Conservation (phyloP, 2,329 filamentous ascomycete species). For the Exophiala aquamarina region DNA sequence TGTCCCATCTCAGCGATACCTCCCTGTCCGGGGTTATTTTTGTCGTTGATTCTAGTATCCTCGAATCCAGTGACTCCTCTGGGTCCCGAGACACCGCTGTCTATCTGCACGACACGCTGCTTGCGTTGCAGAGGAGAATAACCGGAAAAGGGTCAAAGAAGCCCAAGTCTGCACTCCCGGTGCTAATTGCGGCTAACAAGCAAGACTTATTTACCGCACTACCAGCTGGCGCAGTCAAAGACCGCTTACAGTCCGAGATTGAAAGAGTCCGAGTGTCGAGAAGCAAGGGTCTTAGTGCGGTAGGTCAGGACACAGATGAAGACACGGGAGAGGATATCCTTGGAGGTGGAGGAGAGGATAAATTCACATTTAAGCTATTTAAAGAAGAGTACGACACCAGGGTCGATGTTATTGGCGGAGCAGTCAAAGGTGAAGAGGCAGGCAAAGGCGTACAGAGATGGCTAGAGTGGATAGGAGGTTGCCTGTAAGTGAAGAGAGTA, state of each 20-base stretch:
- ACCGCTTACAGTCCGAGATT: constrained; percentile 76
- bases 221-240: constrained; percentile 72
- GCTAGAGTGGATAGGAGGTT: constrained; percentile 86
- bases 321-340: constrained; percentile 77
- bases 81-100: constrained; percentile 69
- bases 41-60: constrained; percentile 77
- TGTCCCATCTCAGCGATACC: constrained; percentile 45
- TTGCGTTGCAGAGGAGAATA: constrained; percentile 74
- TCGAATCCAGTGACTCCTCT: constrained; percentile 46
- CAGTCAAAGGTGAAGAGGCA: constrained; percentile 60
- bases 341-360: constrained; percentile 75
- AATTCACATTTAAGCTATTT: constrained; percentile 79
- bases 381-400: constrained; percentile 73
- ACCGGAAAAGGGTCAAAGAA: constrained; percentile 31
- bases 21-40: constrained; percentile 74
- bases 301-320: constrained; percentile 41
- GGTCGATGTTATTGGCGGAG: constrained; percentile 73
- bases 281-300: constrained; percentile 67
- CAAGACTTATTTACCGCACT: constrained; percentile 91
- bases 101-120: constrained; percentile 87
- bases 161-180: constrained; percentile 61
- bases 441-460: constrained; percentile 75
- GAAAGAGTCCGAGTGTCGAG: constrained; percentile 72
- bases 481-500: no score
- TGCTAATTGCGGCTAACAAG: constrained; percentile 92